Base-by-base conservation (phyloP, 2,329 filamentous ascomycete species). In the Pseudogymnoascus sp. region DNA sequence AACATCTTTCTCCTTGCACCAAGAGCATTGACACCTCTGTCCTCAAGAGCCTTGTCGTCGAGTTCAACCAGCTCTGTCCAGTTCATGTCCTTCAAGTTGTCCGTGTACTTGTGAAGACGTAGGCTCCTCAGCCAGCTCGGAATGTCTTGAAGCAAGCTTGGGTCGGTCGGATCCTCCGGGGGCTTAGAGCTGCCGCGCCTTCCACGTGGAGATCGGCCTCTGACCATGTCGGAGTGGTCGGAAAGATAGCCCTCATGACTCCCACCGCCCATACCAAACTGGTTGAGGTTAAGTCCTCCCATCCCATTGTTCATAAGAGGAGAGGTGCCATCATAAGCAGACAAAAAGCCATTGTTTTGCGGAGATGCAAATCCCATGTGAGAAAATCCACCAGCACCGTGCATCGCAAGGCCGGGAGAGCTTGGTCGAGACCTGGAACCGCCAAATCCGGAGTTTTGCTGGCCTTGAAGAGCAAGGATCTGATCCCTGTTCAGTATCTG, bases 1-100 rank as follows among this genome's bases (percentile, higher is more conserved):
- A 99, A 80, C 91, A 99, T 96, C 84, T 99, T 99, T 74, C 93
- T 89, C 69, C 95, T 83, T 17, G 95, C 95, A 70, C 95, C 95
- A 63, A 97, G 83, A 62, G 95, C 95, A 75, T 96, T 97, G 33
- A 99, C 95, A 60, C 95, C 95, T 61, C 91, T 88, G 26, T 91
- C 90, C 77, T 97, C 93, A 67, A 99, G 80, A 59, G 91, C 93
- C 73, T 93, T 93, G 70, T 99, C 95, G 71, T 97, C 91, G 69
- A 99, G 80, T 75, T 95, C 90, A 65, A 99, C 81, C 70, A 99
- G 78, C 62, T 99, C 95, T 29, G 88, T 90, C 95, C 95, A 99
- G 72, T 95, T 92, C 81, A 97, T 86, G 72, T 97, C 93, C 78
- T 97, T 99, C 67, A 99, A 79, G 70, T 97, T 96, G 70, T 99